Conservation (phyloP, 257 asterid genomes). For the Primulina eburnea region DNA sequence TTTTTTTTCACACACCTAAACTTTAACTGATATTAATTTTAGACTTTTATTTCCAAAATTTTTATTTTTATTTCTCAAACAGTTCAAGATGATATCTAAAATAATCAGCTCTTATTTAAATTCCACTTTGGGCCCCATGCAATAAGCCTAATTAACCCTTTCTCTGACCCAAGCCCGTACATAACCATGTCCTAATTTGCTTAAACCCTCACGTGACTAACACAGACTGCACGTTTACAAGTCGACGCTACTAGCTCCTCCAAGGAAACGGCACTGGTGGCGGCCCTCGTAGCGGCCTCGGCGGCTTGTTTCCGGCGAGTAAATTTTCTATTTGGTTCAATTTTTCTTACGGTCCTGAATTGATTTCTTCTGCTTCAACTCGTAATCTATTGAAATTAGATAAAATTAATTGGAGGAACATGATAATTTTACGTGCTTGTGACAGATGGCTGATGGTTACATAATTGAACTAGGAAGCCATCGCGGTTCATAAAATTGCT, state of each 20-base stretch:
- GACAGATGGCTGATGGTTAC: neutral
- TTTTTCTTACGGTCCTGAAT: neutral
- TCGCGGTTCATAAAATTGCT: neutral
- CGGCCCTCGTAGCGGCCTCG: neutral
- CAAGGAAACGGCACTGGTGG: neutral
- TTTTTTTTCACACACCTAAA: too few relatives aligned
- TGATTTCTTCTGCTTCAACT: neutral
- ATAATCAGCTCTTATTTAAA: too few relatives aligned
- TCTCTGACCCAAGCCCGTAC: neutral
- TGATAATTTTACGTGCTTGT: neutral
- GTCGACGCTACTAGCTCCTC: neutral
- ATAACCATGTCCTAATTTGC: too few relatives aligned
- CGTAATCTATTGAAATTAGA: neutral
- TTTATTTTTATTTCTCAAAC: too few relatives aligned
- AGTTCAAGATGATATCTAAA: too few relatives aligned
- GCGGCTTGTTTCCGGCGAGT: neutral
- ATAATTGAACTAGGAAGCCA: neutral
- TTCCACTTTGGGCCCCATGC: neutral
- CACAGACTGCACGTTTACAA: neutral
- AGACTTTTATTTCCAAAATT: too few relatives aligned
- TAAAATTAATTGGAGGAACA: neutral
- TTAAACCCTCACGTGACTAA: neutral
- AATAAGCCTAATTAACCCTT: neutral
- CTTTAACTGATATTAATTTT: too few relatives aligned
- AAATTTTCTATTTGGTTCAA: too few relatives aligned